Evolutionary conservation across 177 flowering plant species (phyloP), one percentile per base, ranked within the genome.

Genomic region (Vitis hybrid): DNA sequence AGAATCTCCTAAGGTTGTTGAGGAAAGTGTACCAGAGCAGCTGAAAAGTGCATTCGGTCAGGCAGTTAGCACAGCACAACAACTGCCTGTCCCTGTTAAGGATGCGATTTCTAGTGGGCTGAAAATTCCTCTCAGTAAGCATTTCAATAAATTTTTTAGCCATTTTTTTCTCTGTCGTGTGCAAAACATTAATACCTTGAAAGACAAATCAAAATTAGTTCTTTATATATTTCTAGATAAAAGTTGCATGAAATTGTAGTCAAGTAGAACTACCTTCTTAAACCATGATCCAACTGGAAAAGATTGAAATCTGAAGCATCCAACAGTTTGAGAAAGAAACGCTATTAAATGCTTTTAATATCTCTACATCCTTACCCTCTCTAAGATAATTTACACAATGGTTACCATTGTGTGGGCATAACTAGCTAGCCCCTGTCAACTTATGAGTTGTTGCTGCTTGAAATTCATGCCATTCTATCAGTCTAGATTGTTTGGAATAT

Each of bases 51-150:
- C 83, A 76, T 76, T 85, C 72, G 86, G 80, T 74, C 97, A 91
- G 77, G 97, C 93, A 67, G 76, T 73, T 79, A 80, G 62, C 67
- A 78, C 92, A 3, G 44, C 88, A 69, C 92, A 88, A 76, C 97
- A 91, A 75, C 94, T 95, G 74, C 97, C 97, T 33, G 80, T 73
- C 71, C 82, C 89, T 61, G 68, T 88, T 24, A 83, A 79, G 81
- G 98, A 92, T 82, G 87, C 75, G 38, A 24, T 88, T 62, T 53
- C 87, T 71, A 75, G 73, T 81, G 97, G 98, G 58, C 73, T 95
- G 28, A 87, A 56, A 71, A 52, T 95, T 78, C 98, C 98, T 54
- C 86, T 92, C 18, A 74, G 98, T 92, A 83, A 85, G 87, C 47
- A 71, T 65, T 68, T 65, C 24, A 15, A 44, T 66, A 1, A 55